Base-by-base conservation (phyloP, 2,329 filamentous ascomycete species). In the Cladosporium sp. region DNA sequence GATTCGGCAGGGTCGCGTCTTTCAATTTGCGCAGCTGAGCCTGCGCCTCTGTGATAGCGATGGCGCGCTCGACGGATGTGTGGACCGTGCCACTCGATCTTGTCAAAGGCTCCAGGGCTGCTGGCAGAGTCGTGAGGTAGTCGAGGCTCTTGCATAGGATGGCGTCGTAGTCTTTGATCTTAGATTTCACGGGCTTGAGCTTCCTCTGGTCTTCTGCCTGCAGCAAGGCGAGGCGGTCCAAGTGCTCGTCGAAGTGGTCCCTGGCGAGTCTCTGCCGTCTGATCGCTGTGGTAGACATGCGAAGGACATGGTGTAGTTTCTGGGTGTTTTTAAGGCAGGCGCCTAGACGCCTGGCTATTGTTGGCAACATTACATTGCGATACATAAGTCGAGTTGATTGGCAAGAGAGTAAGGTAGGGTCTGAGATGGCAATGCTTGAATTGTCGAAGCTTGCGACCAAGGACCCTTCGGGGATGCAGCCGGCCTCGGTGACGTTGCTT, bases 341-440 rank as follows among this genome's bases (percentile, higher is more conserved):
- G 61, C 61, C 61, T 52, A 63, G 35, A 56, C 61, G 61, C 61
- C 61, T 63, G 50, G 61, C 35, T 55, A 49, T 31, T 33, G 23
- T 46, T 40, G 31, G 61, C 35, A 35, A 56, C 61, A 63, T 63
- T 29, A 63, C 61, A 63, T 63, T 63, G 61, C 61, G 50, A 46
- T 55, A 35, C 61, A 63, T 63, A 52, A 29, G 49, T 40, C 11
- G 18, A 12, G 21, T 29, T n/a, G 56, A 31, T n/a, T 14, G n/a
- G 16, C 3, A 46, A 16, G 14, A 33, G 10, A 57, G 55, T 23
- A 16, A 16, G 28, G 28, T 44, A 6, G 23, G n/a, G 31, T 18
- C 14, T 33, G n/a, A 29, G 28, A 35, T 35, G 33, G 33, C 33
- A 35, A 35, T 55, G 28, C 28, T 31, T 29, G 18, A 12, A 33